Evolutionary conservation across 106 monocot species (phyloP), one percentile per base, ranked within the genome.

Genomic region (Allium sativum): DNA sequence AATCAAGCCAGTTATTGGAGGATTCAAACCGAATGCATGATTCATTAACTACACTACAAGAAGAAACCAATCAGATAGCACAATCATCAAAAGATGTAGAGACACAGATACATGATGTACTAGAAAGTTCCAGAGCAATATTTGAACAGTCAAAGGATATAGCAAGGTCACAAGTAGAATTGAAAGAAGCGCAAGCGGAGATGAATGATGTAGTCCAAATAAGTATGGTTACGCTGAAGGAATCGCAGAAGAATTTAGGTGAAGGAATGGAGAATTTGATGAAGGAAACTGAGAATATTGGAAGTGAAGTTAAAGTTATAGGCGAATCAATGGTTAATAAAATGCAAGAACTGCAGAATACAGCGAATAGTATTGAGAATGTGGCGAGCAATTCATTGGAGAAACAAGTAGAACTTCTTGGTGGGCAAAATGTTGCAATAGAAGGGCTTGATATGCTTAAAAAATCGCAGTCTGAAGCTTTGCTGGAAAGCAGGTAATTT

Each of bases 301-400:
- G 84, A 47, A 82, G 31, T 48, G 79, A 78, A 61, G 72, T 96
- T 19, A 72, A 51, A 45, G 73, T 63, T 6, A 80, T 91, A 6
- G 82, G 96, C 7, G 75, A 73, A 9, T 59, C 71, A 10, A 85
- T 96, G 90, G 69, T 75, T 56, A 66, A 75, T 0, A 84, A 80
- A 72, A 96, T 96, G 96, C 67, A 69, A n/a, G 71, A 69, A n/a
- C 76, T 96, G 48, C 90, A 96, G 46, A 79, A 16, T 62, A 84
- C 84, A 0, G 82, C 91, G 0, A 67, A 82, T 59, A 77, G 76
- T 45, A 96, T 96, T 14, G 87, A 79, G 3, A 56, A 58, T 14
- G 65, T 76, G 3, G 66, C 91, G 0, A 67, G 68, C 0, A 50
- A 69, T 20, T 87, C 96, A 0, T 65, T 96, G 72, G 80, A 84